Evolutionary conservation across 257 asterid genomes (phyloP).

Genomic region (Ilex aquifolium): DNA sequence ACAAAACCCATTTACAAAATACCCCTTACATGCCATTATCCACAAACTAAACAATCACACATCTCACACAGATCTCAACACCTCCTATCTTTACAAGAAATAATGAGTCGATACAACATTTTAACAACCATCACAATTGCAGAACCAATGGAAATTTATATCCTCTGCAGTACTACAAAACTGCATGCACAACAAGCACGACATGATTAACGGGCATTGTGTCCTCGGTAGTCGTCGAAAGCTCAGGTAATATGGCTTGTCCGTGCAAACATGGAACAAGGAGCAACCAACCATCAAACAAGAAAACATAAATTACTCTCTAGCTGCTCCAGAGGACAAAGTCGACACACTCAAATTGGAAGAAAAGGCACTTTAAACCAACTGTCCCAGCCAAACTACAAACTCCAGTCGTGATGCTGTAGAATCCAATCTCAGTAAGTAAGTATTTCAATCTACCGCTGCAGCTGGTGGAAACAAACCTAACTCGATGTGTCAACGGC

Average conservation of each 20-base stretch:
- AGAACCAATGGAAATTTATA: slow-evolving; percentile 2
- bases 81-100: slow-evolving; percentile 25
- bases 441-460: not conserved
- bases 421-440: not conserved
- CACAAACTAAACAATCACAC: slow-evolving; percentile 14
- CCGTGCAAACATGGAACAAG: too few species aligned
- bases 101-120: slow-evolving; percentile 19
- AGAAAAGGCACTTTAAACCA: too few species aligned
- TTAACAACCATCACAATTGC: slow-evolving; percentile 8
- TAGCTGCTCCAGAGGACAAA: too few species aligned
- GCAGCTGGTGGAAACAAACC: slow-evolving; percentile 8
- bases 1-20: too few species aligned
- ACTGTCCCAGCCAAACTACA: too few species aligned
- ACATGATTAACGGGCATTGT: too few species aligned
- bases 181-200: too few species aligned
- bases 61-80: not conserved
- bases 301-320: too few species aligned
- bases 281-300: too few species aligned
- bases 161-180: not conserved
- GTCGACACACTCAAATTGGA: too few species aligned
- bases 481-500: slow-evolving; percentile 43
- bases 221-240: too few species aligned
- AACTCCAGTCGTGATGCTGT: not conserved
- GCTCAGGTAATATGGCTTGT: too few species aligned
- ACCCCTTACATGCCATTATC: not conserved